Base-by-base conservation (phyloP, 73 alveolate species). In the Paraurostyla sp. region DNA sequence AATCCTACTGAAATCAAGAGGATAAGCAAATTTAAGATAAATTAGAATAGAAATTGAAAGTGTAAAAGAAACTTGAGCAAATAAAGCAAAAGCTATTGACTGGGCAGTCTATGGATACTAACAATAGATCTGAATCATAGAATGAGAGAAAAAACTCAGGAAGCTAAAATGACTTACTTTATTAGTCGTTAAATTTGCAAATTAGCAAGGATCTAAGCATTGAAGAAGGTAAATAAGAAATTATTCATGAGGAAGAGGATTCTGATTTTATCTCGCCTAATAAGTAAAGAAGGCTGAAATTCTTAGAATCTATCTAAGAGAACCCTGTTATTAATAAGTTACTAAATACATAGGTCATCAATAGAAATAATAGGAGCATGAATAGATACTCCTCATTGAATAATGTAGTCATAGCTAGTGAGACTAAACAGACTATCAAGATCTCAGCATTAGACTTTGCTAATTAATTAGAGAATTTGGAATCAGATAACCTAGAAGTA, bases 381-480 rank as follows among this genome's bases (percentile, higher is more conserved):
- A 25, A 6, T 38, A 38, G 82, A 38, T 65, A 65, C 41, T 36
- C 4, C 4, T 65, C 82, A 7, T 6, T 36, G 1, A 58, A 65
- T 30, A 38, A 35, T 1, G 25, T 16, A 4, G 42, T 27, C 22
- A 16, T 4, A 22, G 35, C 25, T 6, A 3, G n/a, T 1, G 56
- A 16, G n/a, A 35, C 1, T 32, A 22, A n/a, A 35, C 35, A 3
- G 13, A 65, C 1, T 40, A 40, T 38, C 33, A 65, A 65, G 49
- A 1, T 65, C 40, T 18, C 60, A 38, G 82, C 41, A 65, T 15
- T 38, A 16, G 82, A 65, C 32, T 65, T 65, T 38, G 82, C 82
- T 38, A 38, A 65, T 30, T 38, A 65, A 38, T 4, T 65, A 11
- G 82, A 65, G 15, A 65, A 18, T 38, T 40, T 65, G 13, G 82